These are phyloP conservation scores for Oryza glumipatula DNA, from an alignment of 176 grass and related monocot species.

Conservation along the genomic window DNA sequence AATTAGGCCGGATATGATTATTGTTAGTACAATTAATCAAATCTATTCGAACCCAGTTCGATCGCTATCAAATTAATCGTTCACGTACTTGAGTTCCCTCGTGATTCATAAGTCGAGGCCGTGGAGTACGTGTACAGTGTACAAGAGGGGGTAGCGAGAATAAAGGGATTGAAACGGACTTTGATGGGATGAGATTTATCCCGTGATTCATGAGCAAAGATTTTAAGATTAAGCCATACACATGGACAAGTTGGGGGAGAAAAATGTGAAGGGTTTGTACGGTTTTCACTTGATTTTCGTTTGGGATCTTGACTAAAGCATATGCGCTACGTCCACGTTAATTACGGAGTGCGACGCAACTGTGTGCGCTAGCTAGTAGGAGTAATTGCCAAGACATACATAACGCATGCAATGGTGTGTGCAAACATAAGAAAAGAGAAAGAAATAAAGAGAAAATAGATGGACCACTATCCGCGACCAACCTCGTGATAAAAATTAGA, in stretches of 20 bases:
- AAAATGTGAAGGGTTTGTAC: neutral
- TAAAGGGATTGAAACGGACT: neutral
- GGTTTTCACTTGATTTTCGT: neutral
- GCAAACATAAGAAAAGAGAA: neutral
- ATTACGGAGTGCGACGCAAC: neutral
- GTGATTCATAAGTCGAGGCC: neutral
- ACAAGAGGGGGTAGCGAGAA: neutral
- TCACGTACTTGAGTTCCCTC: neutral
- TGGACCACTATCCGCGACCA: neutral
- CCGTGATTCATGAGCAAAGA: slow-evolving; percentile 20
- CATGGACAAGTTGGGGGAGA: neutral
- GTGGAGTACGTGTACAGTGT: neutral
- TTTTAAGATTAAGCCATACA: neutral
- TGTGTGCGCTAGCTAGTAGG: neutral
- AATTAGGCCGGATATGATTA: neutral
- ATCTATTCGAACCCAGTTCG: neutral
- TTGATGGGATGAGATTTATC: neutral
- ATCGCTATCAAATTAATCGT: neutral
- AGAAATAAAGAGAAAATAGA: neutral
- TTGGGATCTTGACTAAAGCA: neutral
- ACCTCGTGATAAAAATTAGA: neutral
- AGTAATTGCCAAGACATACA: neutral
- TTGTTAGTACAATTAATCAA: neutral
- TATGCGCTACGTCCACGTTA: neutral
- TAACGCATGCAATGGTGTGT: neutral